phyloP scores from a whole-genome alignment of 805 yeast species.

The Starmera caribaea region DNA sequence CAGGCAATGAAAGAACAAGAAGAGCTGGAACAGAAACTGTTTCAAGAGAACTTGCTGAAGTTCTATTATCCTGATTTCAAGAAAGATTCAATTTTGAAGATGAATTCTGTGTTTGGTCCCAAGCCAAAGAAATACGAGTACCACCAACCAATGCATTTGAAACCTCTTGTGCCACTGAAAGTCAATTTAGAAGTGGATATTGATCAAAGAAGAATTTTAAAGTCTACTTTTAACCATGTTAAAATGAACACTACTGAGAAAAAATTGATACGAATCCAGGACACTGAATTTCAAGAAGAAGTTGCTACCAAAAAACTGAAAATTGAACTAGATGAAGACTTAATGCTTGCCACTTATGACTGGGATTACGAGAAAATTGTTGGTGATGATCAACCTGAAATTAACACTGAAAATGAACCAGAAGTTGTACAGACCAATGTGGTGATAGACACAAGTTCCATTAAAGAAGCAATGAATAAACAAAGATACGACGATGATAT shows the following conservation, averaged over 20 bases:
- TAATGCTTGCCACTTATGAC: conserved; percentile 60
- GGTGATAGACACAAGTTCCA: conserved; percentile 1
- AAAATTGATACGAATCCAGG: conserved; percentile 7
- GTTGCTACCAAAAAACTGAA: conserved; percentile 7
- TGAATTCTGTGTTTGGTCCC: conserved; percentile 60
- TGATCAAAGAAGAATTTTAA: conserved; percentile 50
- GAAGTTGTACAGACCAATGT: conserved; percentile 3
- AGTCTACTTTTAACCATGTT: conserved; percentile 17
- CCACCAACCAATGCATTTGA: conserved; percentile 23
- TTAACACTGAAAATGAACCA: neutral
- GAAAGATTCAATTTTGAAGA: conserved; percentile 43
- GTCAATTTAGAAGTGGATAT: conserved; percentile 49
- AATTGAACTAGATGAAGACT: conserved; percentile 30
- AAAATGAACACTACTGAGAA: conserved; percentile 7
- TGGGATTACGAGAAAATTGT: conserved; percentile 67
- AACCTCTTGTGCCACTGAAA: conserved; percentile 44
- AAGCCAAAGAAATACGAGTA: conserved; percentile 44
- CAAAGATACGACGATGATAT: conserved; percentile 23
- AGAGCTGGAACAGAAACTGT: conserved; percentile 14
- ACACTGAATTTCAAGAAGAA: conserved; percentile 6
- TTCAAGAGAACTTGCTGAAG: conserved; percentile 26
- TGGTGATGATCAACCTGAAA: conserved; percentile 24
- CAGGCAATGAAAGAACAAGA: conserved; percentile 10
- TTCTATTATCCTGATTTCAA: conserved; percentile 57
- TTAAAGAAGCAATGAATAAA: conserved; percentile 15